Evolutionary conservation across 805 yeast species (phyloP), one percentile per base, ranked within the genome.

Genomic region (Clavispora asparagi): DNA sequence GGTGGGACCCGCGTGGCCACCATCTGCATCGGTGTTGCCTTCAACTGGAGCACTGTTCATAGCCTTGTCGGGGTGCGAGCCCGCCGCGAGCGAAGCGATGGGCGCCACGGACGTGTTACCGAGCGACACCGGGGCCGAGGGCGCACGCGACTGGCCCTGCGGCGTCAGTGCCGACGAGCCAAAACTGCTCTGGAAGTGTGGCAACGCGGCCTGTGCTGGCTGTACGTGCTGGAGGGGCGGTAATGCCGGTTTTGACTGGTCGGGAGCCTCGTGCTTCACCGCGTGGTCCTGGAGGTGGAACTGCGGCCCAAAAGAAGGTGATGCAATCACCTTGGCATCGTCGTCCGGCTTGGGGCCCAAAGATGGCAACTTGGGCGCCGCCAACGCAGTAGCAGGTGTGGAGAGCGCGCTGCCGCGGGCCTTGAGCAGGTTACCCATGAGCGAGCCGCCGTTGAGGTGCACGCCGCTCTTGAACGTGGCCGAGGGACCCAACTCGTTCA

Each of bases 81-180:
- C 37, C 13, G 37, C 37, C 4, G 37, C 37, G 13, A 33, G 37
- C 37, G 98, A 89, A 0, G 97, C 96, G 44, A 94, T 78, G 45
- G 94, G 71, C 3, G 91, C 91, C 1, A 87, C 73, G 3, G 81
- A 70, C 42, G 77, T 76, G 42, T 72, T 66, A 7, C 68, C 65
- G 25, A 55, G 54, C 39, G 78, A 74, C 40, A 33, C 13, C 4
- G 37, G 37, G 7, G 37, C 25, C 12, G 37, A 33, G 6, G 37
- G 25, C 16, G 37, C 37, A 4, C 37, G 37, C 23, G 37, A 33
- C 2, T 16, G 23, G 25, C 37, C 37, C 37, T 7, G 37, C 12
- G 25, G 25, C 12, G 37, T 17, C 23, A 10, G 28, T 11, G 41
- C 41, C 11, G 30, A 26, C 6, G 41, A n/a, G 31, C 32, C 36